These are phyloP conservation scores for Ascodesmis nigricans DNA, from an alignment of 495 filamentous ascomycete species.

Conservation along the genomic window DNA sequence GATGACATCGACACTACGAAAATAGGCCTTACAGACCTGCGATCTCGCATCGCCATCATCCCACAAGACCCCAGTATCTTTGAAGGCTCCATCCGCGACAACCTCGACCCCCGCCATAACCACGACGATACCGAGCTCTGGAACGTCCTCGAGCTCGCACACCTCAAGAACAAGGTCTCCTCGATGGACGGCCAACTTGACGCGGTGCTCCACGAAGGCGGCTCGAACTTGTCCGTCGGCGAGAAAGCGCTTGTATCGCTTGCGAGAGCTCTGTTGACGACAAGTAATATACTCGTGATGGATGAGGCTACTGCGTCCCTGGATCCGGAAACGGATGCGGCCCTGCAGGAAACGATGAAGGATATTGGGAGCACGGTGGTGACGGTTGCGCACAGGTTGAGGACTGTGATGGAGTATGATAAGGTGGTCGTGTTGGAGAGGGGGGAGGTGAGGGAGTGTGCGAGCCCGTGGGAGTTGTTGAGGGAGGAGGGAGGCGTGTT, in stretches of 20 bases:
- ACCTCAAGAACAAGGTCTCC: constrained; percentile 75
- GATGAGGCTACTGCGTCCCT: constrained; percentile 96
- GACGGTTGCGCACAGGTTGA: constrained; percentile 92
- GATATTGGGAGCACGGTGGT: constrained; percentile 62
- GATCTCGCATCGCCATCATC: constrained; percentile 85
- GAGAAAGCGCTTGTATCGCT: constrained; percentile 84
- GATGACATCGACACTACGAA: constrained; percentile 72
- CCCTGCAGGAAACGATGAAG: constrained; percentile 20
- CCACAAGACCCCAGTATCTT: constrained; percentile 96
- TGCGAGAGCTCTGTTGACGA: constrained; percentile 78
- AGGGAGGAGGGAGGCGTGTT: constrained; percentile 45
- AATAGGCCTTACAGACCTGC: constrained; percentile 75
- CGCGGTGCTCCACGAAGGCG: constrained; percentile 80
- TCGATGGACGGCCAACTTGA: constrained; percentile 79
- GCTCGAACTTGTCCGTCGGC: constrained; percentile 65
- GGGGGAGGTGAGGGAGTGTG: constrained; percentile 65
- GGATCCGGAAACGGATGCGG: constrained; percentile 30
- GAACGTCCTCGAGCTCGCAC: constrained; percentile 88
- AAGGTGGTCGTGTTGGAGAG: constrained; percentile 77
- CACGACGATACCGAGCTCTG: constrained; percentile 96
- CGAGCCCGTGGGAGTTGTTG: constrained; percentile 58
- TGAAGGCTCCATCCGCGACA: constrained; percentile 86
- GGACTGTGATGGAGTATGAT: constrained; percentile 87
- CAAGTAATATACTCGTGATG: constrained; percentile 88
- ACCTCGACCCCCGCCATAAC: constrained; percentile 82